phyloP scores from a whole-genome alignment of 208 protist genomes.

The Baffinella frigidus region DNA sequence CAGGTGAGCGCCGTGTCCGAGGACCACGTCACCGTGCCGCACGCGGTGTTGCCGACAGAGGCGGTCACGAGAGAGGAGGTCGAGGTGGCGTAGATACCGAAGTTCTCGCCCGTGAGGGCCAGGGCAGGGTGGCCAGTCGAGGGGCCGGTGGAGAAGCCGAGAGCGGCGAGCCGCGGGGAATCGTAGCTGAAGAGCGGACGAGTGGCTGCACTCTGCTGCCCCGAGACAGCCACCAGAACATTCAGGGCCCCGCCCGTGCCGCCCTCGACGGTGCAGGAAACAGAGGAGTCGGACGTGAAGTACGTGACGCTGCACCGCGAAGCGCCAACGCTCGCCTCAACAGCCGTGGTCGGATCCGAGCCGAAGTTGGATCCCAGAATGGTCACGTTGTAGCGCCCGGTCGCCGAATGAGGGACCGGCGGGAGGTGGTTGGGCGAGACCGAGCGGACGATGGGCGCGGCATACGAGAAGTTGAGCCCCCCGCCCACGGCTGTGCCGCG shows the following conservation, averaged over 20 bases:
- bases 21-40: neutral
- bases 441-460: neutral
- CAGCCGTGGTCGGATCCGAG: neutral
- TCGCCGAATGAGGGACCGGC: too few relatives aligned
- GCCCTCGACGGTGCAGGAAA: neutral
- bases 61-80: neutral
- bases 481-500: too few relatives aligned
- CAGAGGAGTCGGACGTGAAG: neutral
- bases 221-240: neutral
- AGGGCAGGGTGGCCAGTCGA: neutral
- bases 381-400: neutral
- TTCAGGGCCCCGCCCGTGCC: neutral
- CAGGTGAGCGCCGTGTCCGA: neutral
- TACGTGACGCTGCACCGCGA: neutral
- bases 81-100: neutral
- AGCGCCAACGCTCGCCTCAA: neutral
- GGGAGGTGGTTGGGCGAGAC: neutral
- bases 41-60: constrained; percentile 15
- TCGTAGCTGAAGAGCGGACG: neutral
- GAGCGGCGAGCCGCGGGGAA: neutral
- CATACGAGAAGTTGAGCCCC: neutral
- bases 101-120: neutral
- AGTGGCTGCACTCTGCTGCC: neutral
- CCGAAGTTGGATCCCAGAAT: neutral
- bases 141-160: neutral